phyloP scores from a whole-genome alignment of 148 eudicot genomes.

The Diospyros lotus region DNA sequence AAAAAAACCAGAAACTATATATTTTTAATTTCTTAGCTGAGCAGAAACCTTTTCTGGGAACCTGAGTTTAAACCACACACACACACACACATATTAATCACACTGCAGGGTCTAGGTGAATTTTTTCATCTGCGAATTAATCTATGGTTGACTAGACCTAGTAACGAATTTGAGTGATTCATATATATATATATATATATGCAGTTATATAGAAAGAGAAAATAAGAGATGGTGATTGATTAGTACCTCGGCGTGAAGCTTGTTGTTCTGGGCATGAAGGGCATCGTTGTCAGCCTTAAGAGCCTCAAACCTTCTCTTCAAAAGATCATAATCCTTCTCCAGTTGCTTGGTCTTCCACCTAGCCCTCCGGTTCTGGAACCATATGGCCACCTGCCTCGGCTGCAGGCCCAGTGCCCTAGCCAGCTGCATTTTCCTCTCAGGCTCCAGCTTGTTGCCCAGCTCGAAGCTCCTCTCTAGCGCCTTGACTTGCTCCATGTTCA shows the following conservation, averaged over 20 bases:
- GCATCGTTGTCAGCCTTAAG: conserved; percentile 68
- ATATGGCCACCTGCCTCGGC: conserved; percentile 73
- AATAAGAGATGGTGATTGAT: neutral
- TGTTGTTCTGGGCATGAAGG: conserved; percentile 58
- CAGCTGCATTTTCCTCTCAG: conserved; percentile 64
- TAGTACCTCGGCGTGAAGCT: conserved; percentile 61
- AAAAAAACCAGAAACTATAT: neutral
- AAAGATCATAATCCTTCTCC: conserved; percentile 60
- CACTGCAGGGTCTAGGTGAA: no score
- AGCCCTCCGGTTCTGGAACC: conserved; percentile 83
- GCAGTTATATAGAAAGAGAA: no score
- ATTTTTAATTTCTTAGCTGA: no score
- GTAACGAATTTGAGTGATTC: neutral
- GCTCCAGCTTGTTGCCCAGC: conserved; percentile 62
- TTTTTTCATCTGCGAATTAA: no score
- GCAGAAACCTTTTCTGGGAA: no score
- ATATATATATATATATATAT: neutral
- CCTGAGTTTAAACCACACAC: no score
- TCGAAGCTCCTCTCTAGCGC: conserved; percentile 76
- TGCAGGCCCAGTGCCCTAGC: conserved; percentile 72
- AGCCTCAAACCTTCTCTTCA: conserved; percentile 63
- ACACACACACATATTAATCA: no score
- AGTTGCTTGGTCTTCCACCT: conserved; percentile 85
- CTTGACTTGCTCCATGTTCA: conserved; percentile 74
- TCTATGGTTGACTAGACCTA: no score